Base-by-base conservation (phyloP, 2,329 filamentous ascomycete species). In the Emericellopsis cladophorae region DNA sequence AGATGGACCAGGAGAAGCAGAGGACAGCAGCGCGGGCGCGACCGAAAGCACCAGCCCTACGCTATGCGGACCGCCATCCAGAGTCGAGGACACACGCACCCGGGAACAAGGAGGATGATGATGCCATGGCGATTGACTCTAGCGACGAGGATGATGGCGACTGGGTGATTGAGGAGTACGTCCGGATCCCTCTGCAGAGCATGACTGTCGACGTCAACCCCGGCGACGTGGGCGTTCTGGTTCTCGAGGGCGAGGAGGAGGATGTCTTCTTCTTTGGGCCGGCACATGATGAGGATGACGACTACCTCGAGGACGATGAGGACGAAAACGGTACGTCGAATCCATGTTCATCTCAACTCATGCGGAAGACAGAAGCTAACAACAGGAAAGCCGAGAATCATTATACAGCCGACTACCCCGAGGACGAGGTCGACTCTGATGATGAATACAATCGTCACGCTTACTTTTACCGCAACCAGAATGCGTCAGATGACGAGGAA, bases 351-450 rank as follows among this genome's bases (percentile, higher is more conserved):
- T 22, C 5, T 5, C 36, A 7, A 21, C 21, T n/a, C 7, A 7
- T 14, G 15, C 15, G 37, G 33, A 31, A 26, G n/a, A 35, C 21
- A 4, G 24, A 48, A 39, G 42, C 42, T 42, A 36, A 46, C 45
- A 24, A 31, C 10, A 36, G 18, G 9, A 14, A 45, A 79, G 81
- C 84, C 31, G 84, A 89, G 54, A 81, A 86, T 51, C 79, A 86
- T 58, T 87, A 88, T 53, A 77, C 79, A 4, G 80, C 82, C 41
- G 84, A 89, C 55, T 89, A 89, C 49, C 84, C 84, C 1, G 84
- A 89, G 46, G 83, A 89, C 41, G 84, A 89, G 54, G 70, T 87
- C 12, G 79, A 76, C 36, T 80, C 76, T 14, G 82, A 87, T 49
- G 62, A 66, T 40, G 64, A 66, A 43, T 64, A 68, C 45, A 72